A percentile compares a stretch with the other conserved stretches of the same genome.
Evolutionary conservation across 2,329 filamentous ascomycete species (phyloP).

Genomic region (Sporothrix phasma): DNA sequence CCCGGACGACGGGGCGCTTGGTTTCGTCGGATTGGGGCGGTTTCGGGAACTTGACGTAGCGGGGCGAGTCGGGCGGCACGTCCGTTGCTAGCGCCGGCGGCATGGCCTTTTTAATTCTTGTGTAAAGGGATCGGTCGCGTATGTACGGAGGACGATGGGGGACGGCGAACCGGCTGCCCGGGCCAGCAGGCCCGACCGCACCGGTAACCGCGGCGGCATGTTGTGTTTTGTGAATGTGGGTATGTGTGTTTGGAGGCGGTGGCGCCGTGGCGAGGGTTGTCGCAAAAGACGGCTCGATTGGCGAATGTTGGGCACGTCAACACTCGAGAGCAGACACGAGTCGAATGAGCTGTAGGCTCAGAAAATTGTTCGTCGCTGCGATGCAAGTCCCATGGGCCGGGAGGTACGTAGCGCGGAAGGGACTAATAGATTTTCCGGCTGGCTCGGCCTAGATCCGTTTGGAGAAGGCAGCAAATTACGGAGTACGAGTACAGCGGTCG

Average conservation of each 20-base stretch:
- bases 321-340: not conserved
- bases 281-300: not conserved
- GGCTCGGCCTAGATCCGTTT: not conserved
- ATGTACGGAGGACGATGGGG: not conserved
- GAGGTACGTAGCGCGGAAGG: not conserved
- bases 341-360: not conserved
- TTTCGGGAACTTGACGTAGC: slow-evolving; percentile 72
- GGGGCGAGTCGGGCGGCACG: slow-evolving; percentile 74
- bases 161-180: not conserved
- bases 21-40: slow-evolving; percentile 58
- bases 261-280: not conserved
- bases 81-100: slow-evolving; percentile 14
- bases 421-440: slow-evolving; percentile 11
- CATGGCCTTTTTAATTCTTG: slow-evolving; percentile 12
- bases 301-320: not conserved
- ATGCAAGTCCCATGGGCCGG: not conserved
- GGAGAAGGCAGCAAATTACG: too few relatives aligned
- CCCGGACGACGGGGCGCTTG: slow-evolving; percentile 48
- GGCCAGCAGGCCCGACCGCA: slow-evolving; percentile 13
- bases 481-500: not conserved
- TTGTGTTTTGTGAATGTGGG: not conserved
- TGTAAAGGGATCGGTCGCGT: not conserved
- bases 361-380: slow-evolving; percentile 13
- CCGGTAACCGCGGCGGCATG: slow-evolving; percentile 16
- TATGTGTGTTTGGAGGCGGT: not conserved